Evolutionary conservation across 768 basidiomycete genomes (phyloP), one percentile per base, ranked within the genome.

Genomic region (Mycena latifolia): DNA sequence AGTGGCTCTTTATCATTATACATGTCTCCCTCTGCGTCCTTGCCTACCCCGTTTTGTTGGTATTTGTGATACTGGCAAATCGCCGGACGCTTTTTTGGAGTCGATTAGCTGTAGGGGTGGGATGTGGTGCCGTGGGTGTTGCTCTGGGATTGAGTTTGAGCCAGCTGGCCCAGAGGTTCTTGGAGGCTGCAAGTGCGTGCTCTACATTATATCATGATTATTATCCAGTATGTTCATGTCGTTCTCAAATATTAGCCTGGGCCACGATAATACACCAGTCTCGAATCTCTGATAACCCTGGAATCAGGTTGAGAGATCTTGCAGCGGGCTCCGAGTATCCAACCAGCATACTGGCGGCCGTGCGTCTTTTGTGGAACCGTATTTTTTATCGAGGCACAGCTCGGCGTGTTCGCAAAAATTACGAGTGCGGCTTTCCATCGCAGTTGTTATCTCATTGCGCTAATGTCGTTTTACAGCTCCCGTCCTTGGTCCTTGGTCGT

Each of bases 201-300:
- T 43, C 45, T 10, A 2, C 22, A 46, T 46, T 61, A 43, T 55
- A 31, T 39, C 47, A 41, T 35, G 14, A 7, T 25, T 25, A 56
- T 41, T 39, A 17, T 28, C 57, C 51, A 18, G 9, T 12, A 52
- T 17, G n/a, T 47, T 48, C 14, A 12, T 20, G 25, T 35, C 57
- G 60, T 37, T 51, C 58, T 57, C 12, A 25, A 56, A 45, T 48
- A 7, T 33, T 45, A 84, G 82, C 80, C 2, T 84, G 82, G 82
- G 82, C 82, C 5, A 84, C 82, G 5, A 67, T 84, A 14, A 81
- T 84, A 17, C 81, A 84, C 50, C 80, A 80, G 65, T 82, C 81
- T 28, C 73, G 73, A 22, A 69, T 72, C 55, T 41, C 70, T 27
- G 66, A 73, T 46, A 61, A 63, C 10, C 75, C 79, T 10, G 82